Base-by-base conservation (phyloP, 768 basidiomycete species). In the Filobasidium floriforme region DNA sequence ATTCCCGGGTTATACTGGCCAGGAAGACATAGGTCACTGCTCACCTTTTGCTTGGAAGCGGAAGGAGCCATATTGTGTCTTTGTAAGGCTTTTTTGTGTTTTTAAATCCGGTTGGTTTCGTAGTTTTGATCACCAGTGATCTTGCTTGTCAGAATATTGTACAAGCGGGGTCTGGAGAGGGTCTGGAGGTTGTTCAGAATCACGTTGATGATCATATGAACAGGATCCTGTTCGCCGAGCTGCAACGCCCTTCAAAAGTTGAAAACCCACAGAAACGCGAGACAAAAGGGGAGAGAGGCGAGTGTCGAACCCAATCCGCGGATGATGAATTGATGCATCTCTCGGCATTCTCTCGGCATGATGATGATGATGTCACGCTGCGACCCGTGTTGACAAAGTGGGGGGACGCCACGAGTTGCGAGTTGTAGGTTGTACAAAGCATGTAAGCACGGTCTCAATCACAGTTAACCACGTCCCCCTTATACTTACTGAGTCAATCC, bases 21-120 rank as follows among this genome's bases (percentile, higher is more conserved):
- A 9, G 9, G 32, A 9, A 3, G 32, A 9, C 32, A 37, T 37
- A 37, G 32, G 32, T 14, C 40, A 3, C 14, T 11, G 26, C 59
- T 32, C 29, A 66, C 65, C 65, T 97, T 97, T 80, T 92, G 90
- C 73, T 82, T 81, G 44, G 79, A 79, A 62, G 80, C 80, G 49
- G 78, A 79, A 44, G 77, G 77, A 62, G 78, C 74, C 78, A 79
- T 79, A 46, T 62, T 73, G 73, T 24, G 15, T 22, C n/a, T 57
- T 7, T 57, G 6, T 7, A 6, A 6, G 12, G 19, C 24, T 51
- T 4, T 51, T 19, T 18, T 24, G 46, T n/a, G n/a, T n/a, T 18
- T 51, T 51, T 24, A 12, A 5, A 3, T 51, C 6, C 46, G 5
- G 46, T 51, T 51, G 19, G 46, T 19, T 18, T 51, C 19, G 19